These are phyloP conservation scores for Nemania sp. DNA, from an alignment of 2,329 filamentous ascomycete genomes.

Conservation along the genomic window DNA sequence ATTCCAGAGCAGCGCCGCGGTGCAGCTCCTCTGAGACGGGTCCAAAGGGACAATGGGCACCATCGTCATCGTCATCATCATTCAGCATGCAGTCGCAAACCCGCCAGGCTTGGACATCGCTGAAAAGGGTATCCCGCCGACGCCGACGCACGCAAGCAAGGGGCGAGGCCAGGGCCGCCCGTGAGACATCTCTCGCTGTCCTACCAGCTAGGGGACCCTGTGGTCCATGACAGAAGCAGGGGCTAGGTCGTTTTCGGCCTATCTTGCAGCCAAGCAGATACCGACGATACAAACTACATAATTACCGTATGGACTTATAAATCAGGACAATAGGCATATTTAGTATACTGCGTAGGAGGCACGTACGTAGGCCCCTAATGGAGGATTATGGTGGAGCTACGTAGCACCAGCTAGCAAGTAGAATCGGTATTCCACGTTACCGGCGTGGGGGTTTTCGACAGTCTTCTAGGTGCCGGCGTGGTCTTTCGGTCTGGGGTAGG, in stretches of 20 bases:
- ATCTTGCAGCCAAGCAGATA: conserved; percentile 32
- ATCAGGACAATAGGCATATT: too few species aligned
- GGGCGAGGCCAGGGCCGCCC: conserved; percentile 8
- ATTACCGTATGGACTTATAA: too few species aligned
- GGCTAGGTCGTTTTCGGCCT: conserved; percentile 35
- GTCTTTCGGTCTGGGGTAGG: conserved; percentile 5
- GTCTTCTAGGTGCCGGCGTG: too few species aligned
- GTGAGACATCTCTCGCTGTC: not conserved
- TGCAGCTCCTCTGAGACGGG: not conserved
- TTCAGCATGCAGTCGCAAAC: not conserved
- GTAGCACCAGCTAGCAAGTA: not conserved
- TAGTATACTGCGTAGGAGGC: not conserved
- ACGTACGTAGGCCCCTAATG: not conserved
- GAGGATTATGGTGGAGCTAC: not conserved
- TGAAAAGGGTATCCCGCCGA: conserved; percentile 35
- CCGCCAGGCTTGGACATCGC: conserved; percentile 15
- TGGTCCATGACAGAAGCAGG: conserved; percentile 22
- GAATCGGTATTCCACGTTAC: conserved; percentile 24
- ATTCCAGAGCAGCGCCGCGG: too few species aligned
- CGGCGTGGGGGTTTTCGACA: conserved; percentile 31
- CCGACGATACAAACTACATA: conserved; percentile 17
- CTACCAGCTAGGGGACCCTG: conserved; percentile 16
- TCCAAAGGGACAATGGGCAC: not conserved
- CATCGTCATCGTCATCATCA: not conserved
- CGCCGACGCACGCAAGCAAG: conserved; percentile 15